These are phyloP conservation scores for Penicillium brasilianum DNA, from an alignment of 2,329 filamentous ascomycete genomes.

Conservation along the genomic window DNA sequence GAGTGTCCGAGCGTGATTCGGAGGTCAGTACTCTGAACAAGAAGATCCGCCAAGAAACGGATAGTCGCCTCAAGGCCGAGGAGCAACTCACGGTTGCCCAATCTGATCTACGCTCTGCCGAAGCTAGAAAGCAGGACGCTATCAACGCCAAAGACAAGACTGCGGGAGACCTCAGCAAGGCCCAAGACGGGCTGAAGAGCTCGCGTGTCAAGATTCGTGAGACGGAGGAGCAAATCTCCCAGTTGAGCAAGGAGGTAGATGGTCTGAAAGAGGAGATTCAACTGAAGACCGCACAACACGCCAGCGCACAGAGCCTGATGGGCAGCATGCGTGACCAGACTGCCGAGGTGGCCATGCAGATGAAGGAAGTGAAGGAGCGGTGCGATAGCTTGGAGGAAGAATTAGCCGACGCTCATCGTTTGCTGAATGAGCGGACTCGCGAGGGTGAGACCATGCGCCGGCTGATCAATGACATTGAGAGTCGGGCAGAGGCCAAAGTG, in stretches of 20 bases:
- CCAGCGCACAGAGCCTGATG: conserved; percentile 81
- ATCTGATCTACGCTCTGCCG: conserved; percentile 76
- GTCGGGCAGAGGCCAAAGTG: conserved; percentile 77
- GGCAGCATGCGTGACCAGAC: conserved; percentile 93
- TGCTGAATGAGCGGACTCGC: conserved; percentile 84
- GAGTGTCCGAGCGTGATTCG: conserved; percentile 72
- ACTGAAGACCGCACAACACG: conserved; percentile 83
- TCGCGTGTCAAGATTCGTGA: conserved; percentile 66
- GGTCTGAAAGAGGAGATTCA: conserved; percentile 78
- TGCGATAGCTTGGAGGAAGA: conserved; percentile 91
- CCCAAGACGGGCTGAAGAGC: conserved; percentile 71
- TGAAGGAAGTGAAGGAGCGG: conserved; percentile 83
- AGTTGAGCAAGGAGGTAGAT: conserved; percentile 70
- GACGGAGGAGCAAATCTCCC: conserved; percentile 74
- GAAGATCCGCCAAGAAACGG: conserved; percentile 75
- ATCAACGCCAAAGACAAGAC: conserved; percentile 74
- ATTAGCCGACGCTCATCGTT: conserved; percentile 81
- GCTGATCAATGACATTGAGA: conserved; percentile 83
- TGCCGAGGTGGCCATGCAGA: conserved; percentile 83
- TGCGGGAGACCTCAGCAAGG: conserved; percentile 69
- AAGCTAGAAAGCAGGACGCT: conserved; percentile 79
- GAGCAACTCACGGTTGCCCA: conserved; percentile 76
- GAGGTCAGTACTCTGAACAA: conserved; percentile 81
- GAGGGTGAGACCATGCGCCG: conserved; percentile 95
- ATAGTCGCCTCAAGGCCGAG: conserved; percentile 73